phyloP scores from a whole-genome alignment of 2,329 filamentous ascomycete genomes.

The Parascedosporium putredinis region DNA sequence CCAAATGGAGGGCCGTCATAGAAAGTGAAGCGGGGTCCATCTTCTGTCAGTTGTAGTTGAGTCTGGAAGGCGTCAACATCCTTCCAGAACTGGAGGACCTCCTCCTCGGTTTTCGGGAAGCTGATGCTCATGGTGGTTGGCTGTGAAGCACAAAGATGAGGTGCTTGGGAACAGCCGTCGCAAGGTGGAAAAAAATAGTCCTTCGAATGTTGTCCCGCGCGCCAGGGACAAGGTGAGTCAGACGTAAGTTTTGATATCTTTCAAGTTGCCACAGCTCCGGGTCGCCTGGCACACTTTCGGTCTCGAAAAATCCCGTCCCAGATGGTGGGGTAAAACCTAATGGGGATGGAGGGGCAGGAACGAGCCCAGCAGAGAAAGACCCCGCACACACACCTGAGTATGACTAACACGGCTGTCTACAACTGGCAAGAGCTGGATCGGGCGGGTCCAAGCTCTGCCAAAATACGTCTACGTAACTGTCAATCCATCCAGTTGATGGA shows the following conservation, averaged over 20 bases:
- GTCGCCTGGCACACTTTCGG: background rate
- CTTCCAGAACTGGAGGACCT: constrained; percentile 14
- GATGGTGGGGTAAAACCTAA: background rate
- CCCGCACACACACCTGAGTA: background rate
- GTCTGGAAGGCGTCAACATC: constrained; percentile 17
- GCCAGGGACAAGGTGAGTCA: background rate
- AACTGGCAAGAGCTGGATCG: background rate
- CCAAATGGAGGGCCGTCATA: constrained; percentile 75
- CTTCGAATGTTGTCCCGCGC: too few species aligned
- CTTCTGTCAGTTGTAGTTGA: constrained; percentile 53
- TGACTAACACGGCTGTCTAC: background rate
- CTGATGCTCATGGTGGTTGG: constrained; percentile 13
- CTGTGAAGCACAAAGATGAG: background rate
- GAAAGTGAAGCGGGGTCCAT: constrained; percentile 80
- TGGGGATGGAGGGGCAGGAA: background rate
- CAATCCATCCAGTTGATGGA: too few species aligned
- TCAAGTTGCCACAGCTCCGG: background rate
- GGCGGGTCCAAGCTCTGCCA: too few species aligned
- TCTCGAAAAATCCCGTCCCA: background rate
- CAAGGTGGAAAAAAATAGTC: too few species aligned
- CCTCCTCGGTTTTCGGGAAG: constrained; percentile 15
- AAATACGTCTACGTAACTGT: too few species aligned
- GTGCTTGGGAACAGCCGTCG: too few species aligned
- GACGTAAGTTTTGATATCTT: background rate
- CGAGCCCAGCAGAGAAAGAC: too few species aligned